A percentile compares a stretch with the other conserved stretches of the same genome.
These are phyloP conservation scores for Articulospora tetracladia DNA, from an alignment of 495 filamentous ascomycete species.

Conservation along the genomic window DNA sequence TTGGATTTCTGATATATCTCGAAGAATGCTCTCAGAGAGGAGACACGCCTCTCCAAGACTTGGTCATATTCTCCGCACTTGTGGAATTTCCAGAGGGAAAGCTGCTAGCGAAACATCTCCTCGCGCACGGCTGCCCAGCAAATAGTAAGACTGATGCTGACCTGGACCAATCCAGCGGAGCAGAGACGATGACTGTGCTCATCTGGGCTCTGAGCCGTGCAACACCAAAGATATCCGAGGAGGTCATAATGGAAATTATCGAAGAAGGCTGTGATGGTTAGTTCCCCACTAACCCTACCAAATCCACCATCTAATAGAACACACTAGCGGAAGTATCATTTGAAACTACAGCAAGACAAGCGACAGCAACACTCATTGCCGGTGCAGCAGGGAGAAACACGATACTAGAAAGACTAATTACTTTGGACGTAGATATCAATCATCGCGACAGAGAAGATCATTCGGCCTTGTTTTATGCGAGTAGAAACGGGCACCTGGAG, in stretches of 20 bases:
- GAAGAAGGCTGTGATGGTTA: not conserved
- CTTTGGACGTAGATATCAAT: not conserved
- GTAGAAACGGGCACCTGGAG: not conserved
- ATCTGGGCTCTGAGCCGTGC: slow-evolving; percentile 4
- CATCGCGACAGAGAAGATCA: not conserved
- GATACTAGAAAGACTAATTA: not conserved
- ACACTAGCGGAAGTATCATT: not conserved
- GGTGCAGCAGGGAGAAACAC: not conserved
- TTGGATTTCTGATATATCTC: not conserved
- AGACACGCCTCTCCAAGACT: not conserved
- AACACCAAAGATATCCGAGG: not conserved
- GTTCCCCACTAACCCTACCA: not conserved
- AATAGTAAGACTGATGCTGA: not conserved
- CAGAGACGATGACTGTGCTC: slow-evolving; percentile 1
- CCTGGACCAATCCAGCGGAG: not conserved
- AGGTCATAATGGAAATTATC: not conserved
- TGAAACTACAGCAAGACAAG: not conserved
- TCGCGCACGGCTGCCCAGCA: not conserved
- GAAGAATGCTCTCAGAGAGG: slow-evolving; percentile 2
- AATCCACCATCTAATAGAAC: not conserved
- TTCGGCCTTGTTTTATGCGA: slow-evolving; percentile 5
- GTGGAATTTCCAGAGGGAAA: not conserved
- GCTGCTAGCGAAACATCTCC: not conserved
- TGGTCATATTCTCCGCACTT: slow-evolving; percentile 1
- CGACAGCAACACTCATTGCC: not conserved